Conservation (phyloP, 495 filamentous ascomycete genomes). For the Hyaloscypha variabilis region DNA sequence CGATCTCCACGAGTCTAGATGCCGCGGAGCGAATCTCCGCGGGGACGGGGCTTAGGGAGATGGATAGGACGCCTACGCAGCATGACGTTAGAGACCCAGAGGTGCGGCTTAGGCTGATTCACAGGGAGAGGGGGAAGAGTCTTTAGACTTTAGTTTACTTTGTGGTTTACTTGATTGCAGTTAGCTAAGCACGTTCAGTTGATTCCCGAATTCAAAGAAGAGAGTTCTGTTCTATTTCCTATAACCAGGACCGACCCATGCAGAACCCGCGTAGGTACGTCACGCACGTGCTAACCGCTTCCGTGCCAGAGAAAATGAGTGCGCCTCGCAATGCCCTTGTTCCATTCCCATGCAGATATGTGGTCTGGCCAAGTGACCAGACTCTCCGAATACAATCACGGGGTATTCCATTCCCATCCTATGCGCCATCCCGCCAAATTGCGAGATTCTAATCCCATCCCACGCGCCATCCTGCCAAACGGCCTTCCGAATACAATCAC, state of each 20-base stretch:
- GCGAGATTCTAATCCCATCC: no score
- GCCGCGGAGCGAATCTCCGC: background rate
- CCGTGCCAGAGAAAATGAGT: no score
- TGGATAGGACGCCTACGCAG: constrained; percentile 15
- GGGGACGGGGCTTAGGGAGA: background rate
- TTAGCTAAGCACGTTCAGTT: no score
- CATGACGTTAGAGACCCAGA: background rate
- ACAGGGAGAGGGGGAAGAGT: background rate
- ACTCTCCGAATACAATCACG: no score
- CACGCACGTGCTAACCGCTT: no score
- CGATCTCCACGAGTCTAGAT: background rate
- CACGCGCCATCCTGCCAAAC: background rate
- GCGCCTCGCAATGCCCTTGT: no score
- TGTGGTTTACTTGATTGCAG: background rate
- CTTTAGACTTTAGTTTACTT: background rate
- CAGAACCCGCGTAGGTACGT: no score
- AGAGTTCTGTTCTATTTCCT: background rate
- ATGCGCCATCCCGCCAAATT: background rate
- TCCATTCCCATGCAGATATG: no score
- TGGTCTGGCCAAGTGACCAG: no score
- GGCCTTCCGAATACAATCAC: background rate
- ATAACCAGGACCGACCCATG: background rate
- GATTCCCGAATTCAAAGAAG: background rate
- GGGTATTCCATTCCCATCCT: background rate
- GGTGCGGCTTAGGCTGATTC: background rate